phyloP scores from a whole-genome alignment of 176 grass and related monocot species.

The Juncus inflexus region DNA sequence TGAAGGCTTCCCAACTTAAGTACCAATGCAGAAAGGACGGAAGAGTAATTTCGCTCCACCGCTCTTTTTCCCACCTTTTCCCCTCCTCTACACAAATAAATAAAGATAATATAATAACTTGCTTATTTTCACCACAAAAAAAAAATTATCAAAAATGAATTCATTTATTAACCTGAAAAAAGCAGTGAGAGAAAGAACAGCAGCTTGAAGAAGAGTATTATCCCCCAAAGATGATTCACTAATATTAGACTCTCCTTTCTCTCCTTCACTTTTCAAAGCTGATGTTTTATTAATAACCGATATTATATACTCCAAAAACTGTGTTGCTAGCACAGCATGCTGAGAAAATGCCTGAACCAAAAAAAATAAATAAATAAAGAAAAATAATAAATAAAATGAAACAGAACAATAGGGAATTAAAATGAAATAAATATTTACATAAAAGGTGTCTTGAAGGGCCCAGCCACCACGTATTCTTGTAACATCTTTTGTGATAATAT shows the following conservation, averaged over 20 bases:
- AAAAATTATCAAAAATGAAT: background rate
- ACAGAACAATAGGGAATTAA: constrained; percentile 1
- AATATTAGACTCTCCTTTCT: constrained; percentile 51
- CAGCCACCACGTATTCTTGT: constrained; percentile 89
- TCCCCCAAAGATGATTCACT: constrained; percentile 61
- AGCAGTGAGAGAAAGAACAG: constrained; percentile 86
- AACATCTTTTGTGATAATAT: constrained; percentile 91
- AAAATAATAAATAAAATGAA: constrained; percentile 20
- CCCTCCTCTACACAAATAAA: constrained; percentile 63
- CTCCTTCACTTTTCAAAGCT: constrained; percentile 52
- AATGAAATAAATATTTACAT: constrained; percentile 50
- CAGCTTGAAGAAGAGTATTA: constrained; percentile 68
- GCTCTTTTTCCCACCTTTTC: constrained; percentile 90
- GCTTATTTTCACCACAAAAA: constrained; percentile 24
- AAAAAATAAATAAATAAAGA: constrained; percentile 3
- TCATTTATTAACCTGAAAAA: constrained; percentile 60
- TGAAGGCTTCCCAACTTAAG: constrained; percentile 89
- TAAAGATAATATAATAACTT: constrained; percentile 23
- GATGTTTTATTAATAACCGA: constrained; percentile 79
- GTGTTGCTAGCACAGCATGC: constrained; percentile 64
- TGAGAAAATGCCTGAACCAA: constrained; percentile 73
- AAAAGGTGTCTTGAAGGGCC: constrained; percentile 91
- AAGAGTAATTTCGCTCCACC: constrained; percentile 88
- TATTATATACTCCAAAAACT: constrained; percentile 77
- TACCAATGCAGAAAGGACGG: constrained; percentile 77